Evolutionary conservation across 2,329 filamentous ascomycete genomes (phyloP), one percentile per base, ranked within the genome.

Genomic region (Metarhizium brunneum): DNA sequence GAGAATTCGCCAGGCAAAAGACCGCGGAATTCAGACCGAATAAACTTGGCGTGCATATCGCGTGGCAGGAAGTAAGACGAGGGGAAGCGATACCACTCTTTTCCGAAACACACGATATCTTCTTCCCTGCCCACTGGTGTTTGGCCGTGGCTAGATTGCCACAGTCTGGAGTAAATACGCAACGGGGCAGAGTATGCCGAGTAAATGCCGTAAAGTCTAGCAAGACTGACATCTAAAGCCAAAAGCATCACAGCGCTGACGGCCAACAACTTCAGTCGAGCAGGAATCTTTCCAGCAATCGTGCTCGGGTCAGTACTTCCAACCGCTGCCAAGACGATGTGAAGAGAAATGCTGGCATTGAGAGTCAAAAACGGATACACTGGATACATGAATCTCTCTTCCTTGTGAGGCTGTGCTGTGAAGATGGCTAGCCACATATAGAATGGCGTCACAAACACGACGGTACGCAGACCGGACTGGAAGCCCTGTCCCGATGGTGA

Each of bases 321-420:
- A 50, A 96, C 73, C 42, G 86, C 85, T 13, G 84, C 78, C 16
- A 97, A 78, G 2, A 95, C 66, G 56, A 95, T 87, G 68, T 97
- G 91, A 40, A 95, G 75, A 4, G 89, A 82, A 54, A 96, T 81
- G 8, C 92, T 88, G 2, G 92, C 92, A 65, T 96, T 96, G 40
- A 99, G 77, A 0, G 88, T 87, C 42, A 99, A 77, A 60, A 92
- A 90, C 1, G 94, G 94, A 65, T 99, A 99, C 2, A 84, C 88
- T 0, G 94, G 94, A 65, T 96, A 99, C 92, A 99, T 97, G 75
- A 99, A 99, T 6, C 94, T 81, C 72, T 99, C 94, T 69, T 99
- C 94, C 66, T 99, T 99, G 73, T 99, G 94, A 16, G 94, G 90
- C 68, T 99, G 94, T 8, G 87, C 68, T 0, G 89, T 92, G 73